phyloP scores from a whole-genome alignment of 176 grass and related monocot genomes.

The Saccharum officinarum region DNA sequence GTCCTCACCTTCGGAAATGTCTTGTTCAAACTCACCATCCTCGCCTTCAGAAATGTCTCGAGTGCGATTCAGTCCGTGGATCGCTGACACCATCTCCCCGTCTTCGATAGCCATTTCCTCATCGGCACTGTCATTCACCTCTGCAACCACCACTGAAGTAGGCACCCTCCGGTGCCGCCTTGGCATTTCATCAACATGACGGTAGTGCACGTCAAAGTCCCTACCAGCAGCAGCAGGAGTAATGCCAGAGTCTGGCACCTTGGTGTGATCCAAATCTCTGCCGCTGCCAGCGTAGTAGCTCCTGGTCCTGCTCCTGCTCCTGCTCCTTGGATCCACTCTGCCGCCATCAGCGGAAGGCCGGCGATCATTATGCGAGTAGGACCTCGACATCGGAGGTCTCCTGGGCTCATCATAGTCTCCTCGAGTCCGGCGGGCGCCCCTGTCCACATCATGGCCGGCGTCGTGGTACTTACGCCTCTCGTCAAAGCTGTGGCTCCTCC shows the following conservation, averaged over 20 bases:
- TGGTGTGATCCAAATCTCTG: conserved; percentile 24
- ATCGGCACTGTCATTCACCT: conserved; percentile 3
- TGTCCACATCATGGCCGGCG: neutral
- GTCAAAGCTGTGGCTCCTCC: conserved; percentile 51
- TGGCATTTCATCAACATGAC: neutral
- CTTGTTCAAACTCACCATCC: neutral
- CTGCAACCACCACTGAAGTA: conserved; percentile 23
- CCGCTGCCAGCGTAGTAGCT: neutral
- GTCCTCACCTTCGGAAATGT: conserved; percentile 15
- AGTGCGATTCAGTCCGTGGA: neutral
- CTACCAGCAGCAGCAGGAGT: neutral
- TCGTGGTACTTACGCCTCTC: conserved; percentile 32
- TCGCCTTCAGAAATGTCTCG: conserved; percentile 28
- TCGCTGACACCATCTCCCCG: neutral
- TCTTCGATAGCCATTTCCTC: neutral
- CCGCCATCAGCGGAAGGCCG: conserved; percentile 3
- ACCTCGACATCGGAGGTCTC: conserved; percentile 36
- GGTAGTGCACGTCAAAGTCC: neutral
- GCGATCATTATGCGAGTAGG: conserved; percentile 53
- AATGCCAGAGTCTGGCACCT: neutral
- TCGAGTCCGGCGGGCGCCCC: conserved; percentile 33
- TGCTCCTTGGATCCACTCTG: conserved; percentile 37
- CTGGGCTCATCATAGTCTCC: conserved; percentile 32
- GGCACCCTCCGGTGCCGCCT: conserved; percentile 4
- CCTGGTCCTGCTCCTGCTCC: conserved; percentile 41